Evolutionary conservation across 192 early-diverging fungal species (phyloP).

Genomic region (Entomortierella parvispora): DNA sequence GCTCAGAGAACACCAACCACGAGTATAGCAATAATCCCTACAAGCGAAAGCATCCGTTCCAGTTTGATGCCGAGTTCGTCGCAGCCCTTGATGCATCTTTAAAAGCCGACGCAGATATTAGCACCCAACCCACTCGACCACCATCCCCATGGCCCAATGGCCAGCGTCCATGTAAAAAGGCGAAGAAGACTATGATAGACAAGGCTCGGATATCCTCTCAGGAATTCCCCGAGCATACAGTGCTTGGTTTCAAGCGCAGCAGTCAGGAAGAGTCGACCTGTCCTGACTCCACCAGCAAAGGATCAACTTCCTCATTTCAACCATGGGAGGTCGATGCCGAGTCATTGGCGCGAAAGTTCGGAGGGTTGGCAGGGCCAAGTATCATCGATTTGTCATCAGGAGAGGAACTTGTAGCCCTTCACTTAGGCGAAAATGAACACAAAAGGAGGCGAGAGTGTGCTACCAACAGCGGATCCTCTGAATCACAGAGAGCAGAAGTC

Average conservation of each 20-base stretch:
- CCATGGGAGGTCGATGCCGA: neutral
- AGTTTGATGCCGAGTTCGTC: constrained; percentile 44
- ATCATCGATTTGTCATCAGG: constrained; percentile 51
- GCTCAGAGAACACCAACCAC: neutral
- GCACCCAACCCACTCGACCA: neutral
- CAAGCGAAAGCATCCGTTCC: constrained; percentile 34
- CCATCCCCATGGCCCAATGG: neutral
- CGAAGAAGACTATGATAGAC: too few relatives aligned
- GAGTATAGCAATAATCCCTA: constrained; percentile 5
- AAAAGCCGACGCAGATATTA: neutral
- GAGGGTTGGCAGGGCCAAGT: constrained; percentile 20
- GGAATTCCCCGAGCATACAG: too few relatives aligned
- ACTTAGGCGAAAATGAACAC: constrained; percentile 40
- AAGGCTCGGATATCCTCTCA: too few relatives aligned
- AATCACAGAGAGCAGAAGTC: constrained; percentile 8
- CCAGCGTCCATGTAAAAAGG: constrained; percentile 10
- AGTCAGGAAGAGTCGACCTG: too few relatives aligned
- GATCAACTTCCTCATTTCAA: neutral
- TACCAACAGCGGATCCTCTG: neutral
- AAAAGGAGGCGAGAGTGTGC: constrained; percentile 19
- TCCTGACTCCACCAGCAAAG: neutral
- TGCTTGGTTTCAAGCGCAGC: too few relatives aligned
- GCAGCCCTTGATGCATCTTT: constrained; percentile 32
- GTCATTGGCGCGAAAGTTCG: neutral
- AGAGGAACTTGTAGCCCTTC: constrained; percentile 39